These are phyloP conservation scores for barrel medic (Medicago truncatula) DNA, from an alignment of 306 rosid genomes.

Conservation along the genomic window MtrunA17r5.0-ANR NC_053042.1:3752001-3752500, in stretches of 20 bases:
- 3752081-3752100: slow-evolving; percentile 92
- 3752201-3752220: slow-evolving; percentile 77
- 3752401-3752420: not conserved
- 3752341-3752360: slow-evolving; percentile 69
- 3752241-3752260: slow-evolving; percentile 76
- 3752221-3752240: slow-evolving; percentile 60
- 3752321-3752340: slow-evolving; percentile 87
- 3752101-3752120: slow-evolving; percentile 83
- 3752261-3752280: slow-evolving; percentile 79
- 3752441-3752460: slow-evolving; percentile 32
- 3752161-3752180: slow-evolving; percentile 85
- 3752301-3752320: slow-evolving; percentile 77
- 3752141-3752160: slow-evolving; percentile 82
- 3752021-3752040: slow-evolving; percentile 76
- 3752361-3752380: slow-evolving; percentile 80
- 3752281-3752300: slow-evolving; percentile 68
- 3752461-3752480: slow-evolving; percentile 13
- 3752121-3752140: slow-evolving; percentile 85
- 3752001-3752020: slow-evolving; percentile 93
- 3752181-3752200: slow-evolving; percentile 82
- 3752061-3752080: slow-evolving; percentile 97
- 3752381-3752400: slow-evolving; percentile 56
- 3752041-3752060: slow-evolving; percentile 81
- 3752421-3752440: slow-evolving; percentile 11
- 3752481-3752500: slow-evolving; percentile 33